phyloP scores from a whole-genome alignment of 495 filamentous ascomycete species.

The Neurospora sp. region DNA sequence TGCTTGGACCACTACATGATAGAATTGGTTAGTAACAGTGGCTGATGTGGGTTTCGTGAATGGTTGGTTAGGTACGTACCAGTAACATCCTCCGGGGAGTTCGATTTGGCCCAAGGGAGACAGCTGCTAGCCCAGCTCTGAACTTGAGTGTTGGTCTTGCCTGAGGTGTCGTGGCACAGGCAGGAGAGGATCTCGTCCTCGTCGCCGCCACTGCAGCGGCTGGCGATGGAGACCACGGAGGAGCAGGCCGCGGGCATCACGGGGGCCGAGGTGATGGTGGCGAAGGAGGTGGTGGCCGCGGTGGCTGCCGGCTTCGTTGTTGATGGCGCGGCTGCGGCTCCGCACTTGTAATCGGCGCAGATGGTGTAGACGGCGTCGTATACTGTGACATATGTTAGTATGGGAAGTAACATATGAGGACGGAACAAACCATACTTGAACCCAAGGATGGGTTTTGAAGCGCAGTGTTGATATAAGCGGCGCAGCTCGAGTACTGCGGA shows the following conservation, averaged over 20 bases:
- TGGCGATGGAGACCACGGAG: not conserved
- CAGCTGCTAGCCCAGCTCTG: slow-evolving; percentile 16
- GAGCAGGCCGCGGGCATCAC: not conserved
- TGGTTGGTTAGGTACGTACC: slow-evolving; percentile 4
- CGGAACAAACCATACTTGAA: not conserved
- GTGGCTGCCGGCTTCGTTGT: not conserved
- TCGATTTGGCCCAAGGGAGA: slow-evolving; percentile 9
- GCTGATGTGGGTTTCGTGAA: not conserved
- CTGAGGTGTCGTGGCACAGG: slow-evolving; percentile 1
- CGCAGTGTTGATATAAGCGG: slow-evolving; percentile 12
- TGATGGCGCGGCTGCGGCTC: not conserved
- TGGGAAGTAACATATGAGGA: not conserved
- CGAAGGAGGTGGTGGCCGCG: not conserved
- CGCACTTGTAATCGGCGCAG: not conserved
- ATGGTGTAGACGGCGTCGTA: slow-evolving; percentile 1
- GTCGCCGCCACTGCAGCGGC: not conserved
- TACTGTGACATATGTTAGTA: not conserved
- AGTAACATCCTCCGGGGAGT: slow-evolving; percentile 5
- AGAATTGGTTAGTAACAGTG: not conserved
- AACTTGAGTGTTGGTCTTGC: slow-evolving; percentile 12
- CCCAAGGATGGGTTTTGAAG: slow-evolving; percentile 1
- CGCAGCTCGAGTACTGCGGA: slow-evolving; percentile 13
- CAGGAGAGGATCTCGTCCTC: not conserved
- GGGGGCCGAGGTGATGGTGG: not conserved
- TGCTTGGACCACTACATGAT: not conserved